Conservation (phyloP, 2,329 filamentous ascomycete genomes). For the Arthrinium puccinioides region DNA sequence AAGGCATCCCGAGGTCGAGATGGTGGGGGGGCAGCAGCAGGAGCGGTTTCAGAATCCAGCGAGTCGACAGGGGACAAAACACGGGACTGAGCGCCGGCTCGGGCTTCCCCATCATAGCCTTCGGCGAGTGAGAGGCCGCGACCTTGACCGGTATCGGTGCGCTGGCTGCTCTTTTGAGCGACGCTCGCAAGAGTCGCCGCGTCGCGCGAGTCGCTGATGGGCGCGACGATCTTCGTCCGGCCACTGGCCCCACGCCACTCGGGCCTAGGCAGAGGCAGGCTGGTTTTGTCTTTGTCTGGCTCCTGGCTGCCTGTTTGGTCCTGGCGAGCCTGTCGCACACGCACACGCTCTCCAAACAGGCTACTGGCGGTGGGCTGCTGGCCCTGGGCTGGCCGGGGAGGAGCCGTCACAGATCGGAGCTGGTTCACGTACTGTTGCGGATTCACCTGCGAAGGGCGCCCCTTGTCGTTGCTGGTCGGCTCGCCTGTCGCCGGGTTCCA, state of each 20-base stretch:
- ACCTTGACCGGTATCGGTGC: constrained; percentile 11
- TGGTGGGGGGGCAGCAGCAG: constrained; percentile 11
- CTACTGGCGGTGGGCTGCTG: not conserved
- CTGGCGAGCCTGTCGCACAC: constrained; percentile 23
- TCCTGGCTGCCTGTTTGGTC: not conserved
- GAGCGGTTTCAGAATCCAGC: constrained; percentile 27
- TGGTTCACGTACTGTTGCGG: constrained; percentile 41
- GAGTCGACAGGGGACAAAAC: constrained; percentile 24
- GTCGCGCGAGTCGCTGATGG: constrained; percentile 53
- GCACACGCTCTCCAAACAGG: constrained; percentile 14
- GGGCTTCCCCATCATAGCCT: constrained; percentile 6
- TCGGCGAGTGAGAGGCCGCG: too few species aligned
- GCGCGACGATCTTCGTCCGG: constrained; percentile 54
- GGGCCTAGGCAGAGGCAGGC: constrained; percentile 30
- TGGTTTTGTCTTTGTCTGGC: not conserved
- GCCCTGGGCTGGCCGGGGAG: too few species aligned
- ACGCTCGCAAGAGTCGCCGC: constrained; percentile 47
- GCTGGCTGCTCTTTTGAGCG: constrained; percentile 39
- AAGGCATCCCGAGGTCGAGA: too few species aligned
- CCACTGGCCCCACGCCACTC: constrained; percentile 71
- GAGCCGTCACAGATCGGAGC: constrained; percentile 19
- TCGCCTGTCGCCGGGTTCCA: constrained; percentile 65
- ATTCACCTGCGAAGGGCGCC: constrained; percentile 48
- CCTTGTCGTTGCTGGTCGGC: constrained; percentile 48
- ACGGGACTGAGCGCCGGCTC: too few species aligned